A percentile compares a stretch with the other conserved stretches of the same genome.
Conservation (phyloP, 768 basidiomycete genomes). For the Agrocybe chaxingu region DNA sequence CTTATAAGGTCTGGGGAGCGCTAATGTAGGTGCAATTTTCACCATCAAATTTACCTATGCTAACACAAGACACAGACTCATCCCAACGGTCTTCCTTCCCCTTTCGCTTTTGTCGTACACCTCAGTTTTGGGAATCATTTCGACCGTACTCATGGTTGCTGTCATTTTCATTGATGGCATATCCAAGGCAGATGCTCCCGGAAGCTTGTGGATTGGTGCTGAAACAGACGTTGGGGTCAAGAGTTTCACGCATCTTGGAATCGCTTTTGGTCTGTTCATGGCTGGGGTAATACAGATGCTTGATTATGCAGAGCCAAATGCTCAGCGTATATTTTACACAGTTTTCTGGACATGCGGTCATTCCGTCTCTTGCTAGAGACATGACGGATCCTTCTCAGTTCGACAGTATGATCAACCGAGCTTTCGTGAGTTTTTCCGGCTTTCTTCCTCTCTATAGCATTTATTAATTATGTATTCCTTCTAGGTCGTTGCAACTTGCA, state of each 20-base stretch:
- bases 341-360: conserved; percentile 91
- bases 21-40: conserved; percentile 50
- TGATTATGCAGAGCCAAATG: neutral
- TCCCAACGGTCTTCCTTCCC: conserved; percentile 84
- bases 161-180: conserved; percentile 85
- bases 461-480: neutral
- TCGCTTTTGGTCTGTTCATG: conserved; percentile 90
- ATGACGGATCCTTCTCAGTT: conserved; percentile 84
- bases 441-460: neutral
- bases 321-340: conserved; percentile 21
- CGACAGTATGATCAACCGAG: conserved; percentile 77
- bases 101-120: conserved; percentile 84
- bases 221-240: conserved; percentile 59
- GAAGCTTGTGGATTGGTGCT: conserved; percentile 76
- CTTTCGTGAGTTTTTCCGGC: conserved; percentile 61
- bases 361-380: conserved; percentile 86
- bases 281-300: conserved; percentile 60
- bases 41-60: neutral
- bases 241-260: conserved; percentile 57
- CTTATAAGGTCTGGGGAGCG: conserved; percentile 75
- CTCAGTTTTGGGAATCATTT: conserved; percentile 81
- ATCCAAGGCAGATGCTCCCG: conserved; percentile 66
- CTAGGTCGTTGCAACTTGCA: conserved; percentile 57
- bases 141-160: conserved; percentile 68
- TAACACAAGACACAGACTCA: conserved; percentile 44